Base-by-base conservation (phyloP, 495 filamentous ascomycete genomes). In the Daldinia grandis region DNA sequence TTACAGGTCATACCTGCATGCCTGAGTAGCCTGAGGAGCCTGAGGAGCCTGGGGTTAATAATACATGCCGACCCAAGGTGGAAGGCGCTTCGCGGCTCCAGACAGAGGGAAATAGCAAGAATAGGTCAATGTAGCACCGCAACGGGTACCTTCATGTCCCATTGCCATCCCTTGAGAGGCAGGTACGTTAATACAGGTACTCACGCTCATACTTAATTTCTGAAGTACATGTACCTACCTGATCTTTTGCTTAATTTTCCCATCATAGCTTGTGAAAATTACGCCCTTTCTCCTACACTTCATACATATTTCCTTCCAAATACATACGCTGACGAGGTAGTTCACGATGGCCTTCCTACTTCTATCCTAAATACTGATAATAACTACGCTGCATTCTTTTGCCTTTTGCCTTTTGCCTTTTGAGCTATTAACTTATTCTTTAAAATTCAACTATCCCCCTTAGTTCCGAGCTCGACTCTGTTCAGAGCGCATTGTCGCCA, bases 1-100 rank as follows among this genome's bases (percentile, higher is more conserved):
- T 47, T 44, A 30, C 28, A 40, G 38, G 54, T 25, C 24, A 37
- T 63, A 40, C 14, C 12, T 37, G 21, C 35, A 19, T 37, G 28
- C 14, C 21, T 51, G n/a, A 19, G 21, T 12, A 44, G 40, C 17
- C 40, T 7, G 9, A 47, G 40, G n/a, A 44, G 17, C 17, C 37
- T 12, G 10, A n/a, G 37, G 37, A 38, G 37, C 37, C 40, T 44
- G 40, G 40, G 24, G 25, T 66, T 31, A 24, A 51, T 60, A 55
- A 49, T 54, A 54, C 12, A 60, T 51, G 42, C 59, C 27, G 64
- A 64, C 60, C 64, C 30, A 64, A 64, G 64, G 54, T 72, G 61
- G 69, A 72, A 68, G 69, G 60, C 64, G 59, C 58, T 72, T 56
- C 69, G 55, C 64, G 47, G 69, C 69, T 72, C 69, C n/a, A 37